Conservation (phyloP, 208 protist genomes). For the Crithidia bombi region DNA sequence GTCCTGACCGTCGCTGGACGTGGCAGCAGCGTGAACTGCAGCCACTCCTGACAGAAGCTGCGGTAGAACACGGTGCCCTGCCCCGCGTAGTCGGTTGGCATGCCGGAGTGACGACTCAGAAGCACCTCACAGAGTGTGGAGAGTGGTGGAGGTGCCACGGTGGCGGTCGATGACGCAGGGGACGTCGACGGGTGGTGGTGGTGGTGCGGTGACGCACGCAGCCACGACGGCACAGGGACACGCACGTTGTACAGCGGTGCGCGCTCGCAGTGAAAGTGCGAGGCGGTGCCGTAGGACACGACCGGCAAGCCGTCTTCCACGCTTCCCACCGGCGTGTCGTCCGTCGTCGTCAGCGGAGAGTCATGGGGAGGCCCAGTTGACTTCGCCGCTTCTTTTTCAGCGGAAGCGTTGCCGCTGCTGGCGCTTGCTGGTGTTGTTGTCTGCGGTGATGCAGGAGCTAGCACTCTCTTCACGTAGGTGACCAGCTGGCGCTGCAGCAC, state of each 20-base stretch:
- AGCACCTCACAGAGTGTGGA: constrained; percentile 30
- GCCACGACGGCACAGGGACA: constrained; percentile 28
- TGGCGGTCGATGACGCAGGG: neutral
- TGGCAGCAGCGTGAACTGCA: constrained; percentile 18
- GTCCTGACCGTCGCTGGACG: neutral
- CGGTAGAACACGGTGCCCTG: constrained; percentile 10
- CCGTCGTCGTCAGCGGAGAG: no score
- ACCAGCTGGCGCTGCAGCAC: constrained; percentile 10
- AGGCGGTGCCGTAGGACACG: constrained; percentile 24
- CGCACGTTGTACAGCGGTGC: constrained; percentile 38
- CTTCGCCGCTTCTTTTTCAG: no score
- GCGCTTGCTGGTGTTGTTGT: neutral
- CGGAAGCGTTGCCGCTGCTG: no score
- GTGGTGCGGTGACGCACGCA: constrained; percentile 8
- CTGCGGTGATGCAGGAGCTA: neutral
- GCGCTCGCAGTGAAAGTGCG: constrained; percentile 39
- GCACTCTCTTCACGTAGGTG: constrained; percentile 9
- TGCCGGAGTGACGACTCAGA: constrained; percentile 17
- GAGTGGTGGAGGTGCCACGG: neutral
- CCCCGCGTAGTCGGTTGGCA: constrained; percentile 9
- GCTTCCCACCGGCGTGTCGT: neutral
- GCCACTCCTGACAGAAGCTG: constrained; percentile 35
- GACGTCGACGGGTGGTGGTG: neutral
- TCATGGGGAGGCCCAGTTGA: no score
- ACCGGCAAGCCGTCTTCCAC: constrained; percentile 27